Evolutionary conservation across 2,329 filamentous ascomycete species (phyloP).

Genomic region (Penicillium sp.): DNA sequence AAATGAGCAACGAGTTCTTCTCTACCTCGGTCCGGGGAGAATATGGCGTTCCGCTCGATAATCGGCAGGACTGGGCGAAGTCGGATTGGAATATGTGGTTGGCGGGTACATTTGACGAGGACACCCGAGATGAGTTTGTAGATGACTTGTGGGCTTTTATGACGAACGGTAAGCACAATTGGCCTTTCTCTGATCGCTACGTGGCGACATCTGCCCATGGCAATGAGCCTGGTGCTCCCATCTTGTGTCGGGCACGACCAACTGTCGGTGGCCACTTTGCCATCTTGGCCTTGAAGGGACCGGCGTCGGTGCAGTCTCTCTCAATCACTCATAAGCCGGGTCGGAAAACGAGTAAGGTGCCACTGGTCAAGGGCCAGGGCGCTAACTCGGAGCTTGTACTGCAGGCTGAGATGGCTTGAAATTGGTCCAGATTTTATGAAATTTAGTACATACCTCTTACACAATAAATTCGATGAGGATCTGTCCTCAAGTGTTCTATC

Average conservation of each 20-base stretch:
- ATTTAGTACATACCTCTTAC: not conserved
- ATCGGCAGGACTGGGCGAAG: constrained; percentile 43
- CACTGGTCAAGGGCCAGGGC: not conserved
- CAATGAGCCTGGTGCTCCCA: constrained; percentile 30
- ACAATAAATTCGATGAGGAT: not conserved
- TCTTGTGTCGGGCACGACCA: constrained; percentile 41
- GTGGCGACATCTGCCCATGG: constrained; percentile 34
- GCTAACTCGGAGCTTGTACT: constrained; percentile 2
- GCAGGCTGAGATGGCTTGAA: not conserved
- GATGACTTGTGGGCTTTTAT: constrained; percentile 45
- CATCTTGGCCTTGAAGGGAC: constrained; percentile 39
- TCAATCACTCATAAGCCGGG: not conserved
- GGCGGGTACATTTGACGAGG: constrained; percentile 34
- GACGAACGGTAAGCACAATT: constrained; percentile 44
- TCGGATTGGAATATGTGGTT: constrained; percentile 49
- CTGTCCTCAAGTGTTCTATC: not conserved
- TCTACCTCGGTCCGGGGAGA: constrained; percentile 30
- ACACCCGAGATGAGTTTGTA: constrained; percentile 35
- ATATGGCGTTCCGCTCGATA: constrained; percentile 43
- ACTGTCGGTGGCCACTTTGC: constrained; percentile 48
- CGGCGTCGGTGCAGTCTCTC: constrained; percentile 22
- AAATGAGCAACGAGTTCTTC: constrained; percentile 41
- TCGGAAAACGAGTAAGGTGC: not conserved
- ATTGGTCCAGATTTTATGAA: not conserved
- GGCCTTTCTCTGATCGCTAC: constrained; percentile 47